phyloP scores from a whole-genome alignment of 2,329 filamentous ascomycete genomes.

The Sarocladium kiliense region DNA sequence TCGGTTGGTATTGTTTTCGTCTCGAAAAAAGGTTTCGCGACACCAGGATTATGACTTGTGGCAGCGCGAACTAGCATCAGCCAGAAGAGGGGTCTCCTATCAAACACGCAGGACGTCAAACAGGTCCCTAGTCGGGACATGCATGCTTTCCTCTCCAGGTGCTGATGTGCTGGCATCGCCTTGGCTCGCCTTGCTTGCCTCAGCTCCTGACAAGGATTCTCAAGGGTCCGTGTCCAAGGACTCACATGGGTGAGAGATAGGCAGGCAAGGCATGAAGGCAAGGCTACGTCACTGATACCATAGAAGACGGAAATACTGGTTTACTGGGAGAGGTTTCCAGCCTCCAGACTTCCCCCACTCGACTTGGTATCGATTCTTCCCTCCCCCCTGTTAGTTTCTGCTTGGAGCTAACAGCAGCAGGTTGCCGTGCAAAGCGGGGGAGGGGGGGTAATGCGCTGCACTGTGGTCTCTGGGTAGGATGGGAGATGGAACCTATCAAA shows the following conservation, averaged over 20 bases:
- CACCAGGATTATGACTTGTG: neutral
- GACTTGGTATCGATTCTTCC: neutral
- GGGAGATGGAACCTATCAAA: neutral
- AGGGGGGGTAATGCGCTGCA: neutral
- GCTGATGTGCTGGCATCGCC: neutral
- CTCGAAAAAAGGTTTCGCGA: neutral
- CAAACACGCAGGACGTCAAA: neutral
- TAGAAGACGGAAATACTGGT: too few relatives aligned
- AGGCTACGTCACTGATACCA: neutral
- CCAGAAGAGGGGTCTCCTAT: neutral
- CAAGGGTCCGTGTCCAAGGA: neutral
- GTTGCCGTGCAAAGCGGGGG: neutral
- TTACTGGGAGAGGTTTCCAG: neutral
- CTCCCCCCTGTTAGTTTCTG: neutral
- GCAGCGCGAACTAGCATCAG: neutral
- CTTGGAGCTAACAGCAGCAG: neutral
- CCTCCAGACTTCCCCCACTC: neutral
- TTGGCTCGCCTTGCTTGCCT: neutral
- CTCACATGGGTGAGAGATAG: neutral
- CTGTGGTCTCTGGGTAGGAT: neutral
- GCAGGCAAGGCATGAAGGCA: neutral
- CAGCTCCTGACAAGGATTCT: neutral
- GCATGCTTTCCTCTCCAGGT: neutral
- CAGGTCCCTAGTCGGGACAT: neutral
- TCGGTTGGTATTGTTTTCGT: too few relatives aligned